phyloP scores from a whole-genome alignment of 75 land plant species.

The Ceratopteris richardii region DNA sequence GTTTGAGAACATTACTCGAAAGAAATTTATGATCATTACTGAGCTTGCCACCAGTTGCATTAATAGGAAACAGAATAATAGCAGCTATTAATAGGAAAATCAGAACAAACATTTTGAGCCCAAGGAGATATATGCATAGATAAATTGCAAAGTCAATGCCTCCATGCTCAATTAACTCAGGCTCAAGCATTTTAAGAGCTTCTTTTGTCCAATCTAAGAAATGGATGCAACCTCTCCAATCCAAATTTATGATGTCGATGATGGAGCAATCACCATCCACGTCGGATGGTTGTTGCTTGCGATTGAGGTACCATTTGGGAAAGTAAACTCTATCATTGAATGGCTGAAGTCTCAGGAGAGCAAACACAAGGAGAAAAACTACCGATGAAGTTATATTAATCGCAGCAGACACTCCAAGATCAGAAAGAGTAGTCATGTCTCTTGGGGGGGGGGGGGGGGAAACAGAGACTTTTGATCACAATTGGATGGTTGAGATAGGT shows the following conservation, averaged over 20 bases:
- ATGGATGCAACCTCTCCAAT: constrained; percentile 41
- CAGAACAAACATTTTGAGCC: constrained; percentile 90
- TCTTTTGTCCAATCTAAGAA: constrained; percentile 80
- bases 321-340: constrained; percentile 88
- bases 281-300: constrained; percentile 20
- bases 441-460: too few relatives aligned
- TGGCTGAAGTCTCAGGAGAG: constrained; percentile 77
- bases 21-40: constrained; percentile 18
- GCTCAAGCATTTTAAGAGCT: constrained; percentile 71
- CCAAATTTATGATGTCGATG: constrained; percentile 49
- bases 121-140: constrained; percentile 83
- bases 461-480: too few relatives aligned
- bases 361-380: constrained; percentile 68
- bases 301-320: constrained; percentile 86
- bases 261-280: constrained; percentile 15
- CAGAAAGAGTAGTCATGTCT: constrained; percentile 60
- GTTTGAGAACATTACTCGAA: constrained; percentile 72
- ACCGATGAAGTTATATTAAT: constrained; percentile 61
- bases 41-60: constrained; percentile 50
- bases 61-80: constrained; percentile 68
- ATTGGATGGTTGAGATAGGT: too few relatives aligned
- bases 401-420: constrained; percentile 61
- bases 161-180: constrained; percentile 83
- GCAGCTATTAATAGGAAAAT: constrained; percentile 46
- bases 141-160: constrained; percentile 84